phyloP scores from a whole-genome alignment of 2,329 filamentous ascomycete species.

The Fusarium sp. region DNA sequence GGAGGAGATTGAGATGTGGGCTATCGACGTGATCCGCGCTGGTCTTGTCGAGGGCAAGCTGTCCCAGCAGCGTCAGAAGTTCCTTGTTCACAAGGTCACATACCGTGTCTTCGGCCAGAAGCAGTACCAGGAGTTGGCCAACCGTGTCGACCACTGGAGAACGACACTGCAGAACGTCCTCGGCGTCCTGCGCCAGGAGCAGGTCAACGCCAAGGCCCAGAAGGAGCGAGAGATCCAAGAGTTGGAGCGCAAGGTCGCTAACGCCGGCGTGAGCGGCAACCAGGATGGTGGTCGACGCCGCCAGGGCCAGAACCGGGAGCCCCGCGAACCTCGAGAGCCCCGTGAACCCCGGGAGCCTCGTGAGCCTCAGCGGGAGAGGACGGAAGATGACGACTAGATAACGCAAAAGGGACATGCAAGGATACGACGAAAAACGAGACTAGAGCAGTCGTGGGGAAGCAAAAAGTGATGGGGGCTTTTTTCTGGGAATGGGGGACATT shows the following conservation, averaged over 20 bases:
- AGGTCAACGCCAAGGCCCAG: conserved; percentile 82
- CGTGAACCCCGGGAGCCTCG: conserved; percentile 34
- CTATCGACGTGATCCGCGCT: conserved; percentile 97
- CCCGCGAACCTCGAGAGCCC: conserved; percentile 31
- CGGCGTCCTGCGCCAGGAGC: conserved; percentile 82
- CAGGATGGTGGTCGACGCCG: conserved; percentile 55
- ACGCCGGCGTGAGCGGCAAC: conserved; percentile 56
- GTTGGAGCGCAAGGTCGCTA: conserved; percentile 75
- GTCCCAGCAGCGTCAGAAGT: conserved; percentile 91
- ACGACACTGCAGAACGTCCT: conserved; percentile 84
- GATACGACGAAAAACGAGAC: conserved; percentile 37
- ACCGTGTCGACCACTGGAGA: conserved; percentile 92
- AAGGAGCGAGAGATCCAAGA: conserved; percentile 84
- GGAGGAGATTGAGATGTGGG: conserved; percentile 96
- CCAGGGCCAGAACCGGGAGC: conserved; percentile 45
- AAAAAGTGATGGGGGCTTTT: conserved; percentile 38
- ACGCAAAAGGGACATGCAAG: conserved; percentile 29
- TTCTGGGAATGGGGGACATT: conserved; percentile 44
- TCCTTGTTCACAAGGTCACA: conserved; percentile 95
- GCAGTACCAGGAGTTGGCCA: conserved; percentile 96
- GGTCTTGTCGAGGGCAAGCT: conserved; percentile 97
- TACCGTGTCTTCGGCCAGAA: conserved; percentile 98
- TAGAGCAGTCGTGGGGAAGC: conserved; percentile 35
- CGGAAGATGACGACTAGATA: conserved; percentile 70
- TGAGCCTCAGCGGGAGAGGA: conserved; percentile 59